These are phyloP conservation scores for Nasturtium officinale DNA, from an alignment of 345 rosid genomes.

Conservation along the genomic window DNA sequence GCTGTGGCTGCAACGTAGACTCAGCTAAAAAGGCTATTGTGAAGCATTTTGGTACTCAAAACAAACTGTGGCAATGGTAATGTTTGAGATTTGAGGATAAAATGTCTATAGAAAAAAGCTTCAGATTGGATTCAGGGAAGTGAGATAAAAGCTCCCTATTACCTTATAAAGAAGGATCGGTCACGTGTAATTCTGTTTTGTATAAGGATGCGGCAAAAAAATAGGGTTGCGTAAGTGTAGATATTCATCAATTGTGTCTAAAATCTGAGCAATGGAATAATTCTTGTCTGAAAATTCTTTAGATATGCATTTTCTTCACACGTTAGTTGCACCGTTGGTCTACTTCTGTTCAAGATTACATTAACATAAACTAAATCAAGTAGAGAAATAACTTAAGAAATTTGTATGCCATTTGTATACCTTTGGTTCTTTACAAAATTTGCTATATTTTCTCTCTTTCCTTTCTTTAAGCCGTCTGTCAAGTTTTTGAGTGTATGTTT, in stretches of 20 bases:
- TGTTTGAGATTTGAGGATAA: constrained; percentile 31
- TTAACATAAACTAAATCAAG: not conserved
- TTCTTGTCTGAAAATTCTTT: constrained; percentile 8
- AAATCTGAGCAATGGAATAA: constrained; percentile 24
- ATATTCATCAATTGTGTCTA: constrained; percentile 31
- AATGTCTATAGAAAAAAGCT: constrained; percentile 15
- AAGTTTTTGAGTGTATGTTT: not conserved
- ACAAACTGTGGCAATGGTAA: constrained; percentile 30
- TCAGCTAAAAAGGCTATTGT: constrained; percentile 20
- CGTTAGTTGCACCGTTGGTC: not conserved
- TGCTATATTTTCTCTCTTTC: constrained; percentile 4
- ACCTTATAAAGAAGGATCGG: constrained; percentile 31
- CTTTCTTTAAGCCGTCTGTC: not conserved
- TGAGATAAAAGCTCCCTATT: constrained; percentile 9
- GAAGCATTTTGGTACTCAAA: constrained; percentile 19
- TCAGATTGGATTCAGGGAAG: constrained; percentile 34
- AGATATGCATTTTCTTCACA: constrained; percentile 13
- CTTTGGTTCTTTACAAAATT: constrained; percentile 32
- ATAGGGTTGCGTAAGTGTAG: constrained; percentile 37
- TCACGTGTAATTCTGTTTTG: constrained; percentile 36
- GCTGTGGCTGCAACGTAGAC: constrained; percentile 23
- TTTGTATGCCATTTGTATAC: constrained; percentile 32
- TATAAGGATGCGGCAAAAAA: constrained; percentile 16
- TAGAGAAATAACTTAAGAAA: not conserved
- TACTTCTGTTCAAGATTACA: not conserved